Percentiles rank a stretch among this genome's conserved stretches.
Conservation (phyloP, 1,139 yeast genomes). For the Arxiozyma slooffiae region DNA sequence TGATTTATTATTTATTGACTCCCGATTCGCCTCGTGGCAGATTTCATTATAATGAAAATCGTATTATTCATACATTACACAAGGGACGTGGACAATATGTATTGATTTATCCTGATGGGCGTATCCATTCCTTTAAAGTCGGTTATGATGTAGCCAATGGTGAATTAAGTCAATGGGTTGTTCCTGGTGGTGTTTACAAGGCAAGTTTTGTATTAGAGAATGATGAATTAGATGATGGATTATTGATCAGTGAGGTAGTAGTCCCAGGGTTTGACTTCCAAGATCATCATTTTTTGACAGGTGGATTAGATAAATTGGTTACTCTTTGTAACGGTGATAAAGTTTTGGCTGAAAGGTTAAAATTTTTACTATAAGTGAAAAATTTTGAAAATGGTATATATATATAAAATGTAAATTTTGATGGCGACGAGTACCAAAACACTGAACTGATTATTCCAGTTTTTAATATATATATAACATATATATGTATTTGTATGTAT, state of each 20-base stretch:
- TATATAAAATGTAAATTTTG: too few relatives aligned
- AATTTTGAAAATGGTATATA: too few relatives aligned
- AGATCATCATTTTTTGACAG: slow-evolving; percentile 38
- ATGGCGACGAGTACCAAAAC: neutral
- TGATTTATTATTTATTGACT: slow-evolving; percentile 40
- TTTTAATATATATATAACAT: too few relatives aligned
- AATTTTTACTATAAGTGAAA: slow-evolving; percentile 19
- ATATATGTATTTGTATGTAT: too few relatives aligned
- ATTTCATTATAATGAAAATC: slow-evolving; percentile 38
- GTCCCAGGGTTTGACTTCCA: slow-evolving; percentile 46
- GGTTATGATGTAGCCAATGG: slow-evolving; percentile 38
- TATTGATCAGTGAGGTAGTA: slow-evolving; percentile 44
- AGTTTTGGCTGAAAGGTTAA: slow-evolving; percentile 29
- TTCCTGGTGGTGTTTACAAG: slow-evolving; percentile 45
- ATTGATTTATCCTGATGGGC: slow-evolving; percentile 39
- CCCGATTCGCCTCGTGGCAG: slow-evolving; percentile 40
- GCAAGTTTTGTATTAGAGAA: slow-evolving; percentile 39
- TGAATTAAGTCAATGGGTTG: slow-evolving; percentile 45
- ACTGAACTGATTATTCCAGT: neutral
- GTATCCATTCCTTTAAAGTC: slow-evolving; percentile 37
- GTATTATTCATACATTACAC: slow-evolving; percentile 42
- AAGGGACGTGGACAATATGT: slow-evolving; percentile 43
- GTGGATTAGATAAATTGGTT: slow-evolving; percentile 26
- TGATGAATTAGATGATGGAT: slow-evolving; percentile 32
- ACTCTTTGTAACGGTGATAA: slow-evolving; percentile 31